phyloP scores from a whole-genome alignment of 2,329 filamentous ascomycete species.

The Aspergillus eucalypticola region DNA sequence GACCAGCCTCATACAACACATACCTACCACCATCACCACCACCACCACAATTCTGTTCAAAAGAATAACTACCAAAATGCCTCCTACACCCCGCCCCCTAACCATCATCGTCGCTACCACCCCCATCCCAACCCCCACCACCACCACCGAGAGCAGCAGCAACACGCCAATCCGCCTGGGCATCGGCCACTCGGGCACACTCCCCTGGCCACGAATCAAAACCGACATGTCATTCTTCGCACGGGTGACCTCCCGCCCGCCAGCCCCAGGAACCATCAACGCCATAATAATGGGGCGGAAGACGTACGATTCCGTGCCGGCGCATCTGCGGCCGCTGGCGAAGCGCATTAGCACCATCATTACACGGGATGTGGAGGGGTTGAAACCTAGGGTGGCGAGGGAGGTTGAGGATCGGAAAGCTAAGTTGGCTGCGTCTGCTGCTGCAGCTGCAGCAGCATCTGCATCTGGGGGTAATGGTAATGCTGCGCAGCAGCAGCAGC shows the following conservation, averaged over 20 bases:
- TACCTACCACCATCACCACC: neutral
- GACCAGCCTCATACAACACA: no score
- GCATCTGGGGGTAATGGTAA: constrained; percentile 3
- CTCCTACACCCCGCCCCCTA: constrained; percentile 53
- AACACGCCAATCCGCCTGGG: constrained; percentile 64
- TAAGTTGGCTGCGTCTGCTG: constrained; percentile 17
- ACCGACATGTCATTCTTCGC: constrained; percentile 96
- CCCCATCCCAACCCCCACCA: constrained; percentile 42
- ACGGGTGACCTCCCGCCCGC: constrained; percentile 72
- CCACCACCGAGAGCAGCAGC: constrained; percentile 33
- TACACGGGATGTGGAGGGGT: constrained; percentile 46
- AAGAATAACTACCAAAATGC: constrained; percentile 4
- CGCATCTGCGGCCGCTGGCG: constrained; percentile 73
- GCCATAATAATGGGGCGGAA: constrained; percentile 97
- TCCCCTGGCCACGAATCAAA: constrained; percentile 87
- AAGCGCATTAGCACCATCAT: constrained; percentile 82
- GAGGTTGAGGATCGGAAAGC: constrained; percentile 37
- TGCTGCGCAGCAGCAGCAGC: constrained; percentile 13
- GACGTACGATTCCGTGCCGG: constrained; percentile 90
- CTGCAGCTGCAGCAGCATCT: constrained; percentile 6
- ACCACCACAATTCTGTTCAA: neutral
- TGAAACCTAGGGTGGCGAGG: constrained; percentile 25
- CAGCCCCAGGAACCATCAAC: constrained; percentile 49
- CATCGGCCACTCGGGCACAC: constrained; percentile 74
- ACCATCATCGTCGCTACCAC: constrained; percentile 95